Percentiles rank a stretch among this genome's conserved stretches.
Conservation (phyloP, 495 filamentous ascomycete genomes). For the Neurospora africana region DNA sequence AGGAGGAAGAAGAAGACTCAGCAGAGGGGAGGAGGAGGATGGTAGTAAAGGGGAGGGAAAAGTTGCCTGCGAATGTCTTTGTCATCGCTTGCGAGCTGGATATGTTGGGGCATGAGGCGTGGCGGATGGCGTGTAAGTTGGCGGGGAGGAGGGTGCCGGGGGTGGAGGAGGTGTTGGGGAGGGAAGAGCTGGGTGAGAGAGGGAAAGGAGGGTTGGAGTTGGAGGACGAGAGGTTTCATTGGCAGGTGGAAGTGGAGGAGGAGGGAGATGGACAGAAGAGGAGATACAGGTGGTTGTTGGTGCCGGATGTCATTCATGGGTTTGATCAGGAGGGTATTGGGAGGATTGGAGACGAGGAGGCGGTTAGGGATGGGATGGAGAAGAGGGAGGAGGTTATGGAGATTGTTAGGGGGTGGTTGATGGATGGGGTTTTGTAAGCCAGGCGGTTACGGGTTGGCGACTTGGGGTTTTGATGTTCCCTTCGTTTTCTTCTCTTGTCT, state of each 20-base stretch:
- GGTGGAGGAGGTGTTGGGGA: slow-evolving; percentile 6
- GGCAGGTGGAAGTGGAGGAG: slow-evolving; percentile 16
- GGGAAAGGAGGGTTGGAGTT: slow-evolving; percentile 11
- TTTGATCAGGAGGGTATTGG: slow-evolving; percentile 20
- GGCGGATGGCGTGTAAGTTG: slow-evolving; percentile 25
- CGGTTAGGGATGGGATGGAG: slow-evolving; percentile 17
- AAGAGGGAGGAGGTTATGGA: slow-evolving; percentile 26
- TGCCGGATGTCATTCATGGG: slow-evolving; percentile 31
- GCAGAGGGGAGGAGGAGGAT: neutral
- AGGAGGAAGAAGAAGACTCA: neutral
- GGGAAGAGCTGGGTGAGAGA: slow-evolving; percentile 5
- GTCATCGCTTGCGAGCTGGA: slow-evolving; percentile 46
- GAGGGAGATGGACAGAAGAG: slow-evolving; percentile 7
- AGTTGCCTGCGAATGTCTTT: slow-evolving; percentile 27
- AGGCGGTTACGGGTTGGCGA: neutral
- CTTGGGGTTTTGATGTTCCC: neutral
- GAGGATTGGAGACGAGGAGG: slow-evolving; percentile 5
- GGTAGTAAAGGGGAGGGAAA: slow-evolving; percentile 2
- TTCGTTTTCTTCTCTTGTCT: neutral
- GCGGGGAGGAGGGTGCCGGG: slow-evolving; percentile 14
- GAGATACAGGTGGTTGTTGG: slow-evolving; percentile 27
- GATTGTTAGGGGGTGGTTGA: slow-evolving; percentile 27
- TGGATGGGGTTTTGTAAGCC: neutral
- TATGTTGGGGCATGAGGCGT: slow-evolving; percentile 24
- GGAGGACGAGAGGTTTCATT: slow-evolving; percentile 23